Evolutionary conservation across 306 rosid genomes (phyloP).

Genomic region (Vicia faba): DNA sequence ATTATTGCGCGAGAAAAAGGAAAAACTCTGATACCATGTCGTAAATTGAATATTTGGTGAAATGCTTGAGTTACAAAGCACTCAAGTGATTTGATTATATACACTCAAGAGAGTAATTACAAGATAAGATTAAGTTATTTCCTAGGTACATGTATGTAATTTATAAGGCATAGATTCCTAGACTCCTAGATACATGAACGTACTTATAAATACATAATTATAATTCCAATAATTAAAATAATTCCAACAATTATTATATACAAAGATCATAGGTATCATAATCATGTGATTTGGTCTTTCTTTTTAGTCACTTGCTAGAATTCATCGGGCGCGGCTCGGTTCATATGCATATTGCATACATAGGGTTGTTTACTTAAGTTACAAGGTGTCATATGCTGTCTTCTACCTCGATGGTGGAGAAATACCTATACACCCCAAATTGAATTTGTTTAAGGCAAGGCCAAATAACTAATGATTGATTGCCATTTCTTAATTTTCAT

Average conservation of each 20-base stretch:
- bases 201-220: no score
- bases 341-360: neutral
- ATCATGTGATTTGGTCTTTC: conserved; percentile 7
- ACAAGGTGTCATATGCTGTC: neutral
- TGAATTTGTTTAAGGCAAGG: conserved; percentile 9
- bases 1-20: no score
- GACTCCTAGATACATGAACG: no score
- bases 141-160: no score
- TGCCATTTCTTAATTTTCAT: conserved; percentile 14
- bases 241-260: neutral
- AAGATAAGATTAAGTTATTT: no score
- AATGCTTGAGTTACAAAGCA: no score
- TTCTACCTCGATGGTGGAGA: conserved; percentile 17
- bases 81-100: no score
- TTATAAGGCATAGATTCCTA: no score
- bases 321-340: neutral
- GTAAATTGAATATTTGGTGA: no score
- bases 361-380: neutral
- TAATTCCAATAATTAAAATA: no score
- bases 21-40: no score
- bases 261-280: neutral
- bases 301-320: neutral
- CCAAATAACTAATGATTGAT: conserved; percentile 19
- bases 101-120: no score
- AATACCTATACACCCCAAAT: neutral